phyloP scores from a whole-genome alignment of 257 asterid species.

The Rehmannia glutinosa region DNA sequence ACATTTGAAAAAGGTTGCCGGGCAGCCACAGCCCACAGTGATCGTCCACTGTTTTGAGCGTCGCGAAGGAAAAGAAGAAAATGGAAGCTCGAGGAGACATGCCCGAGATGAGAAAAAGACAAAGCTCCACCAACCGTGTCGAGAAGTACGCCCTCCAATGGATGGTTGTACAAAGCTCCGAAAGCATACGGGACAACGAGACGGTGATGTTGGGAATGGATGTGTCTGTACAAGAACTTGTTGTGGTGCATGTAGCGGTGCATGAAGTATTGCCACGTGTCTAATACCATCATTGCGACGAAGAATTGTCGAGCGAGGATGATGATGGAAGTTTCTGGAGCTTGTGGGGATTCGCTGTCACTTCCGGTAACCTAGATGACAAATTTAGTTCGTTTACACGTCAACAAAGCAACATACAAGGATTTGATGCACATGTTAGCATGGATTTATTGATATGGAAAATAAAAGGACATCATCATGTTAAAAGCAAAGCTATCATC shows the following conservation, averaged over 20 bases:
- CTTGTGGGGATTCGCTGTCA: conserved; percentile 29
- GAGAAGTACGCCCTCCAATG: conserved; percentile 80
- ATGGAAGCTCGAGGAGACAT: conserved; percentile 88
- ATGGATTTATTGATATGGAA: no score
- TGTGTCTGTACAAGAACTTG: conserved; percentile 79
- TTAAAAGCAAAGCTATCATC: not conserved
- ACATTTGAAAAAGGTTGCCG: conserved; percentile 58
- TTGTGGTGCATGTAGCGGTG: conserved; percentile 94
- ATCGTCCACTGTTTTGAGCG: conserved; percentile 88
- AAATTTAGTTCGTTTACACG: conserved; percentile 5
- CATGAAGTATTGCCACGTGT: conserved; percentile 90
- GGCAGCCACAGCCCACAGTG: conserved; percentile 95
- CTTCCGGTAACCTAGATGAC: conserved; percentile 51
- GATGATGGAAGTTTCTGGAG: conserved; percentile 34
- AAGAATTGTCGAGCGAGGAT: conserved; percentile 49
- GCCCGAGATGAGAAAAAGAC: conserved; percentile 76
- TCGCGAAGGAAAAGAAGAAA: conserved; percentile 87
- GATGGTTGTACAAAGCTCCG: conserved; percentile 95
- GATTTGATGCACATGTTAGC: no score
- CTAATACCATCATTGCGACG: conserved; percentile 56
- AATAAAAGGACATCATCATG: not conserved
- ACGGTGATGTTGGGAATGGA: conserved; percentile 86
- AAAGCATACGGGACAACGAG: conserved; percentile 84
- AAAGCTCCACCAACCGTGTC: conserved; percentile 92
- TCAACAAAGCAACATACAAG: not conserved